phyloP scores from a whole-genome alignment of 139 green algal genomes.

The Ulvella scutata region DNA sequence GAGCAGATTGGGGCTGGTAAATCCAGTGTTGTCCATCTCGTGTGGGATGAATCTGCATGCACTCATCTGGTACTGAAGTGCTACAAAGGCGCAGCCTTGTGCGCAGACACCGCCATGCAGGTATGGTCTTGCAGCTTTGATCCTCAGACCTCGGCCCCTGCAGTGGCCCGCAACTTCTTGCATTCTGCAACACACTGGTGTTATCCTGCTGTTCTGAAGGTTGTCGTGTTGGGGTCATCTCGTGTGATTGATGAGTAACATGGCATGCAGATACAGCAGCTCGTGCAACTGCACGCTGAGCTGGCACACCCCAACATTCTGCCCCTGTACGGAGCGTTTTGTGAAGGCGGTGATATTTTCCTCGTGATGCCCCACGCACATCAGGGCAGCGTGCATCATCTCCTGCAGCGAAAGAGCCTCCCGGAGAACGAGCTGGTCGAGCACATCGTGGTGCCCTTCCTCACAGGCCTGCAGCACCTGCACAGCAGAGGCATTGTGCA shows the following conservation, averaged over 20 bases:
- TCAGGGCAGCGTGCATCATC: neutral
- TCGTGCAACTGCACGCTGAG: neutral
- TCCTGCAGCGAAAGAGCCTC: neutral
- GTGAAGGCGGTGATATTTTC: neutral
- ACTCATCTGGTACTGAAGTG: neutral
- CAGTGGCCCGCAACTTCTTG: too few species aligned
- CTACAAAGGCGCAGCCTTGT: neutral
- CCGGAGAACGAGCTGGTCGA: neutral
- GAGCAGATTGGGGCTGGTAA: neutral
- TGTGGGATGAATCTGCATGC: neutral
- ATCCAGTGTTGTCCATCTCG: neutral
- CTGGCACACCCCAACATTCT: neutral
- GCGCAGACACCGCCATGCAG: neutral
- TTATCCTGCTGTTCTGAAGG: too few species aligned
- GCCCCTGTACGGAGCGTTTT: neutral
- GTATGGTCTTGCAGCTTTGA: too few species aligned
- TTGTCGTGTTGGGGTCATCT: too few species aligned
- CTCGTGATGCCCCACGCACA: neutral
- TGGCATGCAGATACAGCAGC: too few species aligned
- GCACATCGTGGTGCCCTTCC: neutral
- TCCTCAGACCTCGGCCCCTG: too few species aligned
- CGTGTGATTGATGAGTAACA: too few species aligned
- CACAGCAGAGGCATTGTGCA: constrained; percentile 10
- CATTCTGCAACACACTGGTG: too few species aligned
- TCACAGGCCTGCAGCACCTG: neutral